Conservation (phyloP, 1,284 basidiomycete genomes). For the Moniliophthora roreri region DNA sequence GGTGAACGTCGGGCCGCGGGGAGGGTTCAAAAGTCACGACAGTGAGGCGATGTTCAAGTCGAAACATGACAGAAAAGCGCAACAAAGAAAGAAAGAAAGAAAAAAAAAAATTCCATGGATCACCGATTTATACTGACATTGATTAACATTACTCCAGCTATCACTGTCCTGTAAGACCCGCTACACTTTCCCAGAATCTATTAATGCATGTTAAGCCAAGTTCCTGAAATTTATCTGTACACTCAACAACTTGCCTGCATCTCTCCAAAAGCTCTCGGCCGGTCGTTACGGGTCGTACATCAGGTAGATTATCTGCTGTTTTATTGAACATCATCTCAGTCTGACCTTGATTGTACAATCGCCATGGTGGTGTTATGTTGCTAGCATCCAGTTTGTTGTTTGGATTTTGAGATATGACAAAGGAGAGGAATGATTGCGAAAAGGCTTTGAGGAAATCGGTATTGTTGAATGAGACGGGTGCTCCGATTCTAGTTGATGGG, state of each 20-base stretch:
- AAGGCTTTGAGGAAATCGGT: conserved; percentile 18
- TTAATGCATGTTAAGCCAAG: neutral
- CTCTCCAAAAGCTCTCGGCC: conserved; percentile 4
- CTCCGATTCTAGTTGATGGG: too few relatives aligned
- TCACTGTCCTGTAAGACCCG: conserved; percentile 14
- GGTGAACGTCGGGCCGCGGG: too few relatives aligned
- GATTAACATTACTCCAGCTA: too few relatives aligned
- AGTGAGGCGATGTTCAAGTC: too few relatives aligned
- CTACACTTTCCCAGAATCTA: conserved; percentile 17
- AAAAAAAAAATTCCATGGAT: too few relatives aligned
- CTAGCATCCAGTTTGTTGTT: conserved; percentile 12
- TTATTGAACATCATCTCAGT: conserved; percentile 18
- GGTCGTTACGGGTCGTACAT: conserved; percentile 9
- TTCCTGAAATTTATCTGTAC: neutral
- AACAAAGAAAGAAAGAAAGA: too few relatives aligned
- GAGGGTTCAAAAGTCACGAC: too few relatives aligned
- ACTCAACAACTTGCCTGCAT: conserved; percentile 11
- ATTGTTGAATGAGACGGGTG: conserved; percentile 12
- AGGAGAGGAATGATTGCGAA: conserved; percentile 15
- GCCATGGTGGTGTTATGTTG: conserved; percentile 15
- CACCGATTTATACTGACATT: too few relatives aligned
- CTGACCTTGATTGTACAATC: neutral
- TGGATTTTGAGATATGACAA: conserved; percentile 18
- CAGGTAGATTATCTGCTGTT: conserved; percentile 5
- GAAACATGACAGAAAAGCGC: too few relatives aligned